Percentiles rank a stretch among this genome's conserved stretches.
phyloP scores from a whole-genome alignment of 1,139 yeast species.

The Debaryomyces subglobosus region DNA sequence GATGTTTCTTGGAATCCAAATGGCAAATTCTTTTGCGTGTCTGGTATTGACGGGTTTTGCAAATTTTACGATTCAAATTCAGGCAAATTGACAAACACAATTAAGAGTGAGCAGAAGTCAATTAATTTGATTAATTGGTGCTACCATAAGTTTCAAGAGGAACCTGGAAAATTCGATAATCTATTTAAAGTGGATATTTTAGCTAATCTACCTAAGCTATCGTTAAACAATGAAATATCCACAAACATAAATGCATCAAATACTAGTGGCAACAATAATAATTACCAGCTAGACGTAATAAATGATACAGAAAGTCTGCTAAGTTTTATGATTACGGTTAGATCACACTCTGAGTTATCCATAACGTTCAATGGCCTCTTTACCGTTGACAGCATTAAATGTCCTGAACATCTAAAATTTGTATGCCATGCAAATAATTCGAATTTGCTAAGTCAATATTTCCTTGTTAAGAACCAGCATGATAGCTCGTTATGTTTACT shows the following conservation, averaged over 20 bases:
- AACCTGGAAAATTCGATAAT: slow-evolving; percentile 15
- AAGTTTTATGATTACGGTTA: slow-evolving; percentile 32
- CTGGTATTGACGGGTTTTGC: slow-evolving; percentile 48
- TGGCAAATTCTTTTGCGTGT: slow-evolving; percentile 47
- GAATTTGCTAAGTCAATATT: slow-evolving; percentile 34
- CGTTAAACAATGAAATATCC: slow-evolving; percentile 1
- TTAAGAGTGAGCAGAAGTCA: slow-evolving; percentile 20
- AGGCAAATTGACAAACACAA: slow-evolving; percentile 40
- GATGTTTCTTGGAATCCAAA: slow-evolving; percentile 38
- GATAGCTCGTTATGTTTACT: slow-evolving; percentile 16
- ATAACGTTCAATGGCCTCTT: slow-evolving; percentile 38
- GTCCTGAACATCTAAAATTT: slow-evolving; percentile 18
- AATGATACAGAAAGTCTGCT: slow-evolving; percentile 13
- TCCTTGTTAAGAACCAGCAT: slow-evolving; percentile 22
- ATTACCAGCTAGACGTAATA: slow-evolving; percentile 10
- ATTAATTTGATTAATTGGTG: slow-evolving; percentile 32
- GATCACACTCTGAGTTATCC: slow-evolving; percentile 22
- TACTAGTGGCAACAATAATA: not conserved
- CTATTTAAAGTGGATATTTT: slow-evolving; percentile 31
- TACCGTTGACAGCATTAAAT: slow-evolving; percentile 25
- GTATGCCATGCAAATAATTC: slow-evolving; percentile 21
- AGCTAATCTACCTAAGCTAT: slow-evolving; percentile 29
- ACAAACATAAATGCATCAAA: not conserved
- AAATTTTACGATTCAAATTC: slow-evolving; percentile 54
- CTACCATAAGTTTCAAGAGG: slow-evolving; percentile 1